Evolutionary conservation across 305 asterid species (phyloP).

Genomic region (Solanum chacoense): DNA sequence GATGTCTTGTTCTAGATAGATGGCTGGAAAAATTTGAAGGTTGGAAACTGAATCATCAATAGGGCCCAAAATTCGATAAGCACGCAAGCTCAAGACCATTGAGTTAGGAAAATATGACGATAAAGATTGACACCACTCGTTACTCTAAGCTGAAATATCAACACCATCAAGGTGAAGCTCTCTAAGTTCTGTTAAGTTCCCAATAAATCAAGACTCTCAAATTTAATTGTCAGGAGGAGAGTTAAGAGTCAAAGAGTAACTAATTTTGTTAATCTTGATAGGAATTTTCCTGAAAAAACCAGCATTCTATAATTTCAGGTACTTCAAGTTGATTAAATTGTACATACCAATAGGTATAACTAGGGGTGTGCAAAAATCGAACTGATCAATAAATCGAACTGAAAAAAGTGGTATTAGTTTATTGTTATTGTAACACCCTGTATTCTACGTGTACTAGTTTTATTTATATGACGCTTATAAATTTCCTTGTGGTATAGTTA

Average conservation of each 20-base stretch:
- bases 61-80: constrained; percentile 40
- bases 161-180: constrained; percentile 27
- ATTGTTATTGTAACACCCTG: too few species aligned
- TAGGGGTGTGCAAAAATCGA: not conserved
- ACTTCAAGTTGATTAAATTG: constrained; percentile 24
- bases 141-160: constrained; percentile 23
- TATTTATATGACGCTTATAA: too few species aligned
- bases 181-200: constrained; percentile 16
- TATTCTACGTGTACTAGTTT: too few species aligned
- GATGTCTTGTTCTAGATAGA: constrained; percentile 30
- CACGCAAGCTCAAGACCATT: constrained; percentile 37
- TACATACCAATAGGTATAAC: constrained; percentile 29
- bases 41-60: constrained; percentile 4
- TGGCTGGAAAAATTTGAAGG: constrained; percentile 27
- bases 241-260: constrained; percentile 40
- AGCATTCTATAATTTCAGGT: constrained; percentile 45
- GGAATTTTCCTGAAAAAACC: constrained; percentile 53
- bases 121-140: constrained; percentile 34
- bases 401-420: not conserved
- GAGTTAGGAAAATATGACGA: constrained; percentile 35
- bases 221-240: constrained; percentile 17
- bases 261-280: constrained; percentile 22
- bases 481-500: too few species aligned
- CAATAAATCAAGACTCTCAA: constrained; percentile 43
- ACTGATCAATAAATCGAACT: not conserved